phyloP scores from a whole-genome alignment of 139 green algal genomes.

The Asterochloris erici region DNA sequence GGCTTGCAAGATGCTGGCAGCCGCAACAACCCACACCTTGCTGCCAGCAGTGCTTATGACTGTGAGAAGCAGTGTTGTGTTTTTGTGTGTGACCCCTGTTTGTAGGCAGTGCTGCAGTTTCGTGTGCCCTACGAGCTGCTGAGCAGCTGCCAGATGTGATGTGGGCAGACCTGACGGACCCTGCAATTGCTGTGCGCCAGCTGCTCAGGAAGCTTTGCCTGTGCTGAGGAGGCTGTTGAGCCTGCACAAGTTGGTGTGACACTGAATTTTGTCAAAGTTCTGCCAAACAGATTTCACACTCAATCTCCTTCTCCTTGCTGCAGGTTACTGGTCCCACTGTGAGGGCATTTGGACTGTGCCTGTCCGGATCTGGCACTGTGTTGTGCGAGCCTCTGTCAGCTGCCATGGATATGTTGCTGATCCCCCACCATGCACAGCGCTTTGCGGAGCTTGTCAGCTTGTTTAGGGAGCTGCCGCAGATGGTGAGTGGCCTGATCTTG shows the following conservation, averaged over 20 bases:
- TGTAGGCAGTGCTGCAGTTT: not conserved
- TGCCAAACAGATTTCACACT: too few species aligned
- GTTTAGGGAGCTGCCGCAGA: not conserved
- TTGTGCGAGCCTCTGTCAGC: not conserved
- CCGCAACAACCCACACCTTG: too few species aligned
- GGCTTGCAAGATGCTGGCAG: not conserved
- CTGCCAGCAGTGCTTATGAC: not conserved
- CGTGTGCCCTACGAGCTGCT: not conserved
- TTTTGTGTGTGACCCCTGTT: not conserved
- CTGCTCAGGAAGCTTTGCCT: too few species aligned
- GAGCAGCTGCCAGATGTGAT: too few species aligned
- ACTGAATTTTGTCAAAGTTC: too few species aligned
- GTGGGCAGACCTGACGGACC: too few species aligned
- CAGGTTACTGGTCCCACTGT: constrained; percentile 1
- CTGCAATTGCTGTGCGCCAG: too few species aligned
- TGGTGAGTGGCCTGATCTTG: not conserved
- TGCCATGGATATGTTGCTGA: constrained; percentile 6
- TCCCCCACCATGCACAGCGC: not conserved
- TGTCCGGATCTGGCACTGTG: not conserved
- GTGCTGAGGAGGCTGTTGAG: too few species aligned
- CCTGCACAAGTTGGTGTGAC: too few species aligned
- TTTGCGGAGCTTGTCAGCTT: not conserved
- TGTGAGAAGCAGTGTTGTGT: not conserved
- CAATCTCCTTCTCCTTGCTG: not conserved
- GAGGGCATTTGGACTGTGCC: not conserved